These are phyloP conservation scores for Carex myosuroides DNA, from an alignment of 176 grass and related monocot species.

Conservation along the genomic window DNA sequence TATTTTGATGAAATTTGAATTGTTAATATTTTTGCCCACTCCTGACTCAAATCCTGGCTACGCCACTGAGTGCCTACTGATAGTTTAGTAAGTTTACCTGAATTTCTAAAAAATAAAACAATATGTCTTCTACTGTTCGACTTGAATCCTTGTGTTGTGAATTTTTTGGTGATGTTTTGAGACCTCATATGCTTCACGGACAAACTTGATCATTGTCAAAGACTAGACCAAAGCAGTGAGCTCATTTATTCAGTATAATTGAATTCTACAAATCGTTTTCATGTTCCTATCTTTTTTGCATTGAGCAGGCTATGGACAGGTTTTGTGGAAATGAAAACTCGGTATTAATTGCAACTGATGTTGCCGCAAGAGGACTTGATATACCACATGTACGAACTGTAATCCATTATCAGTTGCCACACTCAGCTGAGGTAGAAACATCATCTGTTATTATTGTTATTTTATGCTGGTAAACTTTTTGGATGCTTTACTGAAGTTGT, in stretches of 20 bases:
- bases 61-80: not conserved
- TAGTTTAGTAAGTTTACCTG: not conserved
- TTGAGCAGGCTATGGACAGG: conserved; percentile 65
- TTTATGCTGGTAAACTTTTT: conserved; percentile 1
- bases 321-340: conserved; percentile 72
- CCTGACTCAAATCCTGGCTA: no score
- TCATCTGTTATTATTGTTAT: not conserved
- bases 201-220: not conserved
- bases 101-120: not conserved
- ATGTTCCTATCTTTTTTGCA: conserved; percentile 20
- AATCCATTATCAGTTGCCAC: conserved; percentile 89
- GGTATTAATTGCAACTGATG: conserved; percentile 78
- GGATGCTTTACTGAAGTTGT: conserved; percentile 7
- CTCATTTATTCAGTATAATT: not conserved
- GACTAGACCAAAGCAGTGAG: not conserved
- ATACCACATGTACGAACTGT: conserved; percentile 86
- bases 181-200: not conserved
- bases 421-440: conserved; percentile 69
- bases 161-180: not conserved
- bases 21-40: no score
- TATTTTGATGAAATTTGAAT: no score
- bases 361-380: conserved; percentile 82
- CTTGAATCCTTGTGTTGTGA: not conserved
- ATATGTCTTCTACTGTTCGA: not conserved
- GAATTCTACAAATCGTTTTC: conserved; percentile 3